Evolutionary conservation across 2,329 filamentous ascomycete genomes (phyloP), one percentile per base, ranked within the genome.

Genomic region (Aspergillus aculeatus): DNA sequence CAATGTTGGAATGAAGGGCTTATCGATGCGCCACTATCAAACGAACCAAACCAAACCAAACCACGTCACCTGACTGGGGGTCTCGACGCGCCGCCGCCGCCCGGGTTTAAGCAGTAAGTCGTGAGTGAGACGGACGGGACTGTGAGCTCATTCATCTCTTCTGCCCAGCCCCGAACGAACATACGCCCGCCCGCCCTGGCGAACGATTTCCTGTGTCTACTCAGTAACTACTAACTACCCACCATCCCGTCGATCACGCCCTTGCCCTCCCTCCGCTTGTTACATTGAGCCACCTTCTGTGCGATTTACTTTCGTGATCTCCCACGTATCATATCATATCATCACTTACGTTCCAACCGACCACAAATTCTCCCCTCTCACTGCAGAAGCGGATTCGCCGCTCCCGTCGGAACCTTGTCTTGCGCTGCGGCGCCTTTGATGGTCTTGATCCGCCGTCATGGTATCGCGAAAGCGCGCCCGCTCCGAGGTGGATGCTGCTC

Each of bases 401-500:
- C 26, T 50, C 55, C 32, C 50, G 49, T 41, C 47, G 52, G 48
- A 51, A 62, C 58, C 47, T 58, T 49, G 48, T 55, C 63, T 60
- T 65, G 58, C 62, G 63, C 67, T 57, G 59, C 64, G 65, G 69
- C 70, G 69, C 64, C 65, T 61, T 64, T 66, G 44, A 71, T 63
- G 68, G 66, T 68, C 65, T 68, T 58, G 65, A 71, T 63, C 69
- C 69, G 68, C 69, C 71, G 73, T 69, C 66, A 84, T 83, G 82
- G 78, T 78, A 69, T 79, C 82, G 75, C 80, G 82, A 75, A 85
- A 84, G 76, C 81, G 83, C 72, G 79, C 74, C 67, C 77, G 81
- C 71, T 82, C 82, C 68, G 83, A 85, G 71, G 80, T 81, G 74
- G 84, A 84, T 71, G 77, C 79, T 66, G 77, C 82, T 50, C 74